Percentiles rank a stretch among this genome's conserved stretches.
Evolutionary conservation across 208 protist species (phyloP).

Genomic region (Leishmania mexicana): DNA sequence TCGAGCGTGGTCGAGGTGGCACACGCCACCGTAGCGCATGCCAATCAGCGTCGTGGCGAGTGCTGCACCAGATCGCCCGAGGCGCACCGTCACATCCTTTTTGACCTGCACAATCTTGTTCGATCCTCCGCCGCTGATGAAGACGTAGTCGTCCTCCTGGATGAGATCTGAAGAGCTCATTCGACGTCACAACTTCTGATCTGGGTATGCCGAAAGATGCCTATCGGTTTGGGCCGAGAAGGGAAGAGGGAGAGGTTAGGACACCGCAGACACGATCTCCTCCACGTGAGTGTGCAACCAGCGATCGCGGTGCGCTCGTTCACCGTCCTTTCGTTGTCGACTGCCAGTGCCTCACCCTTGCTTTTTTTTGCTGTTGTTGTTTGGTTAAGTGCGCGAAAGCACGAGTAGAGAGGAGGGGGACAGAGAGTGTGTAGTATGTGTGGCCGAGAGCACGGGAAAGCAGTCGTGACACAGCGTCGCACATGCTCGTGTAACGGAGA

Average conservation of each 20-base stretch:
- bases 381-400: not conserved
- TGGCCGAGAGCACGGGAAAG: not conserved
- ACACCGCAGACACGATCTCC: not conserved
- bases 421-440: no score
- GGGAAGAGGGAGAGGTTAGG: not conserved
- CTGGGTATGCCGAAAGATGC: not conserved
- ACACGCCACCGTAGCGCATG: conserved; percentile 80
- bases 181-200: not conserved
- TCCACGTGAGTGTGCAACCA: no score
- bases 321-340: not conserved
- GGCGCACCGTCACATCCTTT: conserved; percentile 51
- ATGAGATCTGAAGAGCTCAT: conserved; percentile 48
- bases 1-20: conserved; percentile 58
- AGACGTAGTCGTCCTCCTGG: conserved; percentile 80
- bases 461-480: not conserved
- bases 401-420: not conserved
- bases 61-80: conserved; percentile 67
- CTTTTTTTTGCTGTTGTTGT: not conserved
- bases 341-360: not conserved
- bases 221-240: not conserved
- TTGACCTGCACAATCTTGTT: conserved; percentile 73
- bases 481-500: not conserved
- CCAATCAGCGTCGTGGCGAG: conserved; percentile 73
- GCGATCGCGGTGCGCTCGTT: not conserved
- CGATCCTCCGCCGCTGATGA: conserved; percentile 77